These are phyloP conservation scores for Pseudotulostoma volvatum DNA, from an alignment of 495 filamentous ascomycete species.

Conservation along the genomic window DNA sequence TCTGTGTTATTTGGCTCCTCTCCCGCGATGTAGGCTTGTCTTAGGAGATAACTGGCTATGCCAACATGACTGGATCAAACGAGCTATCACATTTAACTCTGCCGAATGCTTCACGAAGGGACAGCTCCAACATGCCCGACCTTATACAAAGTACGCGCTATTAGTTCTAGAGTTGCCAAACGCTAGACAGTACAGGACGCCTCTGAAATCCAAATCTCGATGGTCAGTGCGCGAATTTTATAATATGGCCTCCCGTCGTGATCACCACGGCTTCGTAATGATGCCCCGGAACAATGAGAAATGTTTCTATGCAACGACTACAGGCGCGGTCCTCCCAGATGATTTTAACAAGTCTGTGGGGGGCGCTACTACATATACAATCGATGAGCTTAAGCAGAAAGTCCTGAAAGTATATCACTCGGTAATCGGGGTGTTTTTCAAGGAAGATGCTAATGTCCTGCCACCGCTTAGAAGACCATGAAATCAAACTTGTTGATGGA, in stretches of 20 bases:
- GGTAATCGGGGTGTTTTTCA: conserved; percentile 1
- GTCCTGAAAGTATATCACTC: conserved; percentile 6
- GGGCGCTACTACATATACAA: not conserved
- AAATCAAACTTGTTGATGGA: not conserved
- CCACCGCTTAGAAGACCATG: not conserved
- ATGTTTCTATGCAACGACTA: not conserved
- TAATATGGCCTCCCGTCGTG: not conserved
- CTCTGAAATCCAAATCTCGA: not conserved
- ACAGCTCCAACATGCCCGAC: not conserved
- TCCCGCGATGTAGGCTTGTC: too few species aligned
- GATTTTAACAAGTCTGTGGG: not conserved
- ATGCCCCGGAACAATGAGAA: not conserved
- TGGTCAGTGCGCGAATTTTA: not conserved
- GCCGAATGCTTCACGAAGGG: not conserved
- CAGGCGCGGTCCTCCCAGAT: not conserved
- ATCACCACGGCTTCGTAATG: not conserved
- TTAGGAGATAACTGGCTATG: too few species aligned
- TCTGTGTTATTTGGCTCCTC: too few species aligned
- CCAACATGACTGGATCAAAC: too few species aligned
- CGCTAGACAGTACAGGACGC: not conserved
- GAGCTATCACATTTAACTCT: not conserved
- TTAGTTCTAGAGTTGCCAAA: too few species aligned
- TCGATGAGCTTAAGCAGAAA: not conserved
- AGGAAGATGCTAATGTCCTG: not conserved
- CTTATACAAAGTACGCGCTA: not conserved